These are phyloP conservation scores for Platismatia glauca DNA, from an alignment of 495 filamentous ascomycete species.

Conservation along the genomic window DNA sequence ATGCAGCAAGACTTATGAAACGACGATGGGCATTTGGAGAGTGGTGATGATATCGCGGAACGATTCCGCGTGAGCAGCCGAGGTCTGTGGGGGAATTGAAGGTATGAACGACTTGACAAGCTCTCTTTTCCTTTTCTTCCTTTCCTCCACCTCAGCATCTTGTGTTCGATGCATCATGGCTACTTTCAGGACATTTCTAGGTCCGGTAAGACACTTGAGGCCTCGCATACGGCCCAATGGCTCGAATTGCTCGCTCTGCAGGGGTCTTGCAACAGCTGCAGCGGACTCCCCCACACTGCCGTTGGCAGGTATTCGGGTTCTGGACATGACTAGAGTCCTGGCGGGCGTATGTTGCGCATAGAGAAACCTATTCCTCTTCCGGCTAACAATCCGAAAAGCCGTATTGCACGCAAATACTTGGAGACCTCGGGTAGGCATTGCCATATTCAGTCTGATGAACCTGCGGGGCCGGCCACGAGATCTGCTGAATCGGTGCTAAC, in stretches of 20 bases:
- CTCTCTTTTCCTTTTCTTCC: neutral
- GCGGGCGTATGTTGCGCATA: slow-evolving; percentile 63
- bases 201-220: neutral
- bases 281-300: slow-evolving; percentile 43
- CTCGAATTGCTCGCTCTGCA: slow-evolving; percentile 6
- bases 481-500: neutral
- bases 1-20: neutral
- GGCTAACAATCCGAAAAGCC: slow-evolving; percentile 48
- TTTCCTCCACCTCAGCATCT: neutral
- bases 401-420: slow-evolving; percentile 94
- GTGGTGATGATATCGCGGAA: slow-evolving; percentile 13
- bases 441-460: slow-evolving; percentile 15
- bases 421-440: slow-evolving; percentile 76
- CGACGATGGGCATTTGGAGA: slow-evolving; percentile 5
- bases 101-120: neutral
- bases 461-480: neutral
- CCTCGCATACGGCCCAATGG: slow-evolving; percentile 6
- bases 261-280: slow-evolving; percentile 19
- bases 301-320: slow-evolving; percentile 72
- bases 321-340: slow-evolving; percentile 95
- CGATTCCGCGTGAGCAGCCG: neutral
- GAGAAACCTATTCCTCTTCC: neutral
- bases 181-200: neutral
- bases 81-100: neutral
- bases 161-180: slow-evolving; percentile 1